Evolutionary conservation across 345 rosid genomes (phyloP).

Genomic region (Dipteronia sinensis): DNA sequence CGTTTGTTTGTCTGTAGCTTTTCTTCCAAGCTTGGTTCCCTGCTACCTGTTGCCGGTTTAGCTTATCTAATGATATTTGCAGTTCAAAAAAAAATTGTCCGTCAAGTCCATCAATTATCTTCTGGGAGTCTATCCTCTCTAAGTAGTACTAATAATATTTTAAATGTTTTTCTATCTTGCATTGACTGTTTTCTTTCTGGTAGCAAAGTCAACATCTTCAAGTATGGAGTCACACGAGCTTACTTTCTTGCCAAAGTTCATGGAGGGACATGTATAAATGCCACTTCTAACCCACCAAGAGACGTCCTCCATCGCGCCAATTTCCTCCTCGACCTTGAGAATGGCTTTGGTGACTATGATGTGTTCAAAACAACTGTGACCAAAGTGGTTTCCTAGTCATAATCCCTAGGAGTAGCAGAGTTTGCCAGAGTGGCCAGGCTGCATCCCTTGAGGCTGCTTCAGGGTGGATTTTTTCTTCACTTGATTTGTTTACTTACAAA

Average conservation of each 20-base stretch:
- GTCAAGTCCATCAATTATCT: too few species aligned
- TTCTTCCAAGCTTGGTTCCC: too few species aligned
- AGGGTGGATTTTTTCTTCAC: slow-evolving; percentile 40
- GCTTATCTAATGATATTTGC: too few species aligned
- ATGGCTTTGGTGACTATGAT: slow-evolving; percentile 71
- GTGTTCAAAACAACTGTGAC: slow-evolving; percentile 73
- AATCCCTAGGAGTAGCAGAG: slow-evolving; percentile 43
- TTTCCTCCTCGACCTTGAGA: slow-evolving; percentile 48
- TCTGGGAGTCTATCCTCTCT: too few species aligned
- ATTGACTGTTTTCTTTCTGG: slow-evolving; percentile 68
- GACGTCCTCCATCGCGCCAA: slow-evolving; percentile 58
- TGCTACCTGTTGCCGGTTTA: too few species aligned
- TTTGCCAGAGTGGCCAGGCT: slow-evolving; percentile 77
- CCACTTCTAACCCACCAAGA: slow-evolving; percentile 55
- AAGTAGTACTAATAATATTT: too few species aligned
- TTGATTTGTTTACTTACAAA: slow-evolving; percentile 24
- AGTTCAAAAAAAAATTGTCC: too few species aligned
- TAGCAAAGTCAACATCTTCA: slow-evolving; percentile 59
- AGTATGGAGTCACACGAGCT: slow-evolving; percentile 47
- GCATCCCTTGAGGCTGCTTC: slow-evolving; percentile 51
- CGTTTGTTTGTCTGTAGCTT: too few species aligned
- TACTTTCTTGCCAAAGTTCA: slow-evolving; percentile 57
- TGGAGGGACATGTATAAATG: slow-evolving; percentile 81
- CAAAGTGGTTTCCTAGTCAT: slow-evolving; percentile 63
- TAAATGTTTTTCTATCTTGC: slow-evolving; percentile 68